These are phyloP conservation scores for Colletotrichum sp. DNA, from an alignment of 2,329 filamentous ascomycete species.

Conservation along the genomic window DNA sequence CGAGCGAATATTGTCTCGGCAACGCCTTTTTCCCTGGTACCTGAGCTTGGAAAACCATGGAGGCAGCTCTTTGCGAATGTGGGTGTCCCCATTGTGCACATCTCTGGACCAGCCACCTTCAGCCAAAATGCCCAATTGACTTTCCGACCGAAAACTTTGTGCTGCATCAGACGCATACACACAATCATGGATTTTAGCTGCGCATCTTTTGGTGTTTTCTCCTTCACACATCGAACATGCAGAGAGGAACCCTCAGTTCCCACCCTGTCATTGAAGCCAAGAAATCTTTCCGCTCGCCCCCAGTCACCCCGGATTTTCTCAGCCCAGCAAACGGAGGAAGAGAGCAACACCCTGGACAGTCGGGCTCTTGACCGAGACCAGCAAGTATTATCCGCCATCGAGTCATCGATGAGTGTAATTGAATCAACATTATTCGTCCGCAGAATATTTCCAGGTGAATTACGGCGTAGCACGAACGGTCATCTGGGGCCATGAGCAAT, in stretches of 20 bases:
- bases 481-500: background rate
- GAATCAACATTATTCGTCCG: background rate
- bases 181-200: background rate
- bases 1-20: background rate
- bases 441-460: background rate
- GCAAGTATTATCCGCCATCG: background rate
- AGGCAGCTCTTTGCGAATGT: background rate
- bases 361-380: background rate
- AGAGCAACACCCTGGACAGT: background rate
- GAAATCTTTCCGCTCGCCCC: background rate
- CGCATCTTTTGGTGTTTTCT: background rate
- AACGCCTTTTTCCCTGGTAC: background rate
- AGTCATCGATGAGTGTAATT: background rate
- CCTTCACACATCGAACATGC: background rate
- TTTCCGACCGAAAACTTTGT: background rate
- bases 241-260: background rate
- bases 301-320: slow-evolving; percentile 4
- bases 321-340: background rate
- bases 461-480: background rate
- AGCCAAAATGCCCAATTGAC: background rate
- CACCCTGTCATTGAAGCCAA: background rate
- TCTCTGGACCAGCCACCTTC: background rate
- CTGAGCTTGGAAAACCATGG: background rate
- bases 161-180: background rate
- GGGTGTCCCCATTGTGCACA: background rate